phyloP scores from a whole-genome alignment of 2,329 filamentous ascomycete species.

The Fusarium luffae region DNA sequence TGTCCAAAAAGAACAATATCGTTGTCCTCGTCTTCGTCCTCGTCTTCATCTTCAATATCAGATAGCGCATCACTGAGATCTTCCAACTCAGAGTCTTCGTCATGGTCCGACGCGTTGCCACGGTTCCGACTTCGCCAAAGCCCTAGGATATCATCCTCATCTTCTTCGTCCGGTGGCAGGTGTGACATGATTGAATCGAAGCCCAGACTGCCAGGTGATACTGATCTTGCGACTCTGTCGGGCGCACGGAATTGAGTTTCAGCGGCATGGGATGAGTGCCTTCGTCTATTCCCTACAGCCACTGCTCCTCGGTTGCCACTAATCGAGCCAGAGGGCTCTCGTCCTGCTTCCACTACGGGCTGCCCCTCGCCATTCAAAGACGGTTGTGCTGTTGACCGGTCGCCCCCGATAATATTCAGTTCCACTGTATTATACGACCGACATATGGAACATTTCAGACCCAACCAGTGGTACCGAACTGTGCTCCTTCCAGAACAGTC shows the following conservation, averaged over 20 bases:
- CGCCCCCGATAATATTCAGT: slow-evolving; percentile 67
- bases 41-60: slow-evolving; percentile 59
- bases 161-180: slow-evolving; percentile 55
- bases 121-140: slow-evolving; percentile 64
- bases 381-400: slow-evolving; percentile 43
- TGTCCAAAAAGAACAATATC: slow-evolving; percentile 64
- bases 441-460: slow-evolving; percentile 84
- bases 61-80: slow-evolving; percentile 55
- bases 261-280: slow-evolving; percentile 54
- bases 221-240: slow-evolving; percentile 58
- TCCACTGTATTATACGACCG: slow-evolving; percentile 77
- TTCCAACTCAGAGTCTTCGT: slow-evolving; percentile 61
- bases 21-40: slow-evolving; percentile 63
- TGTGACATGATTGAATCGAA: slow-evolving; percentile 44
- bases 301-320: slow-evolving; percentile 30
- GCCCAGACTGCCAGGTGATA: slow-evolving; percentile 53
- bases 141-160: slow-evolving; percentile 66
- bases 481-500: slow-evolving; percentile 91
- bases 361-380: slow-evolving; percentile 41
- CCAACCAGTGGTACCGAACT: slow-evolving; percentile 93
- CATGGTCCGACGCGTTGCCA: slow-evolving; percentile 59
- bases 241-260: slow-evolving; percentile 50
- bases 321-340: slow-evolving; percentile 22
- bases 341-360: slow-evolving; percentile 17
- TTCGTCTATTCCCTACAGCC: slow-evolving; percentile 46